Conservation (phyloP, 2,329 filamentous ascomycete species). For the Curvularia verruculosa region DNA sequence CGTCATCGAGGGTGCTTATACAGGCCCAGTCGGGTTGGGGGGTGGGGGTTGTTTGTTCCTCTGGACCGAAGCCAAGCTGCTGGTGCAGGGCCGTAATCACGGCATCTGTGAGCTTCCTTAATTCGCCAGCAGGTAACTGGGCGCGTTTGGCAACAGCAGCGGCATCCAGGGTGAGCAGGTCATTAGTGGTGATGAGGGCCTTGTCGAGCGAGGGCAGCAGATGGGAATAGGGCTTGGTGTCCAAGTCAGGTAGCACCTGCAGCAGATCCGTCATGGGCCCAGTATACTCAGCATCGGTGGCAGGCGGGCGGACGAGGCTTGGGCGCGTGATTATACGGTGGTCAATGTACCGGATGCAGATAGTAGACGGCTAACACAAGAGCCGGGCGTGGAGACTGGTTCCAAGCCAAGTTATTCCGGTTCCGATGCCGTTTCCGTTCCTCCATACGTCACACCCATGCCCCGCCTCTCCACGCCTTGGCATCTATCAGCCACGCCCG, state of each 20-base stretch:
- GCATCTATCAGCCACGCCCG: conserved; percentile 20
- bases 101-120: conserved; percentile 73
- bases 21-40: conserved; percentile 55
- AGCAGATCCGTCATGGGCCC: conserved; percentile 80
- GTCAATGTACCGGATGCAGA: neutral
- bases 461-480: conserved; percentile 30
- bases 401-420: neutral
- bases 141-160: conserved; percentile 86
- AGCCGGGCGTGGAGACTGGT: neutral
- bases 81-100: conserved; percentile 70
- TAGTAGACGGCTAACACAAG: neutral
- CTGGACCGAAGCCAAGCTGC: conserved; percentile 59
- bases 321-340: neutral
- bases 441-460: conserved; percentile 22
- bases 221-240: conserved; percentile 70
- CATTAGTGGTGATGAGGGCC: conserved; percentile 76
- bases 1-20: conserved; percentile 81
- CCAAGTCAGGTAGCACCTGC: conserved; percentile 80
- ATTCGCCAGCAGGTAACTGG: conserved; percentile 77
- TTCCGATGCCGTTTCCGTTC: conserved; percentile 16
- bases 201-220: conserved; percentile 82
- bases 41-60: conserved; percentile 26
- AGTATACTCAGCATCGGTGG: conserved; percentile 35
- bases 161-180: conserved; percentile 83
- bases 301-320: conserved; percentile 23